A percentile compares a stretch with the other conserved stretches of the same genome.
Conservation (phyloP, 78 protist species). For the Chrysochromulina tobinii region DNA sequence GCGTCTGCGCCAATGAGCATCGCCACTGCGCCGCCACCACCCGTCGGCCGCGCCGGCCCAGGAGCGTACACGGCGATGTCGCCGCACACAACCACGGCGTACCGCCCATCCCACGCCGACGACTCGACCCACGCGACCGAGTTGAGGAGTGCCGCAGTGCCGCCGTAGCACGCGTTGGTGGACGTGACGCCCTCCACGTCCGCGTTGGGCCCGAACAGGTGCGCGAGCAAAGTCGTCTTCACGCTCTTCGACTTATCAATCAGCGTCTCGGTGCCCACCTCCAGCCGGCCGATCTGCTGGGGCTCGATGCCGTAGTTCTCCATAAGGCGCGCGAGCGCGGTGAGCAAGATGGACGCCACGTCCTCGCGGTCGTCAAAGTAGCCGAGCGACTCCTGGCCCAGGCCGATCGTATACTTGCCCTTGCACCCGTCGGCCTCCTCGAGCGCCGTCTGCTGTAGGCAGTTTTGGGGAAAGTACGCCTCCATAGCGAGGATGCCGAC, state of each 20-base stretch:
- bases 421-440: slow-evolving; percentile 34
- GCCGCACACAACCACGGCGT: slow-evolving; percentile 84
- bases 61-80: slow-evolving; percentile 84
- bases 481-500: slow-evolving; percentile 92
- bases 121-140: slow-evolving; percentile 89
- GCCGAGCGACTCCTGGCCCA: slow-evolving; percentile 90
- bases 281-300: slow-evolving; percentile 85
- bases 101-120: slow-evolving; percentile 91
- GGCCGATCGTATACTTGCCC: slow-evolving; percentile 95
- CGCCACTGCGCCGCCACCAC: slow-evolving; percentile 93
- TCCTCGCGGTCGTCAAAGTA: slow-evolving; percentile 89
- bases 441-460: slow-evolving; percentile 77
- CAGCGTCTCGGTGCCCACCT: slow-evolving; percentile 94
- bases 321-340: slow-evolving; percentile 75
- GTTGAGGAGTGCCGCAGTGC: slow-evolving; percentile 91
- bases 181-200: slow-evolving; percentile 64
- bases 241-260: slow-evolving; percentile 88
- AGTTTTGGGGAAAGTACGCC: slow-evolving; percentile 84
- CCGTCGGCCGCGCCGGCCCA: slow-evolving; percentile 51
- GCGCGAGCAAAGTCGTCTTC: slow-evolving; percentile 82
- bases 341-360: slow-evolving; percentile 83
- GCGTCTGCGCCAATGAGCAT: slow-evolving; percentile 96
- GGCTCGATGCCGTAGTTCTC: slow-evolving; percentile 62
- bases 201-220: slow-evolving; percentile 49
- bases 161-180: slow-evolving; percentile 96